phyloP scores from a whole-genome alignment of 73 alveolate genomes.

The Diophrys appendiculata region DNA sequence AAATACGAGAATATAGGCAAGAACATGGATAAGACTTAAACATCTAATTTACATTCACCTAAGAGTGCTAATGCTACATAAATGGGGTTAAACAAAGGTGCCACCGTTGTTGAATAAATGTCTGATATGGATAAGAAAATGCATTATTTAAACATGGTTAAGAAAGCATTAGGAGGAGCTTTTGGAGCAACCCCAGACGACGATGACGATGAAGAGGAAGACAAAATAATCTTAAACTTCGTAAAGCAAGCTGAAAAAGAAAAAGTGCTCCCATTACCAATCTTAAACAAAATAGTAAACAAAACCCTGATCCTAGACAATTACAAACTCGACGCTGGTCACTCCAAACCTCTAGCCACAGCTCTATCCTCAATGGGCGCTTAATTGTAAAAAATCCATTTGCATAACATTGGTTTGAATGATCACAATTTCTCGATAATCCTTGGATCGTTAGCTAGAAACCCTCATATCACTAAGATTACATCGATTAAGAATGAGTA shows the following conservation, averaged over 20 bases:
- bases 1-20: no score
- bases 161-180: background rate
- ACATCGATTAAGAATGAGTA: no score
- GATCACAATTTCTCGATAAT: background rate
- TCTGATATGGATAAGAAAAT: background rate
- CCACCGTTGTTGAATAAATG: background rate
- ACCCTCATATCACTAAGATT: no score
- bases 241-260: slow-evolving; percentile 1
- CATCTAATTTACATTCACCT: no score
- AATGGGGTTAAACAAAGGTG: background rate
- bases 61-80: no score
- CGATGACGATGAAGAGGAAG: background rate
- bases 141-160: background rate
- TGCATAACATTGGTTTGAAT: background rate
- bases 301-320: background rate
- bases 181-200: background rate
- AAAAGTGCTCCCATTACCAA: slow-evolving; percentile 46
- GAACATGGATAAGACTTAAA: no score
- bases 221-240: no score
- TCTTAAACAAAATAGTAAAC: slow-evolving; percentile 3
- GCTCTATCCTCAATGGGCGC: background rate
- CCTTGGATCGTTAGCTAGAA: no score
- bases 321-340: background rate
- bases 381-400: background rate
- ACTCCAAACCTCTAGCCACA: background rate